Conservation (phyloP, 805 yeast genomes). For the Candida oleophila region DNA sequence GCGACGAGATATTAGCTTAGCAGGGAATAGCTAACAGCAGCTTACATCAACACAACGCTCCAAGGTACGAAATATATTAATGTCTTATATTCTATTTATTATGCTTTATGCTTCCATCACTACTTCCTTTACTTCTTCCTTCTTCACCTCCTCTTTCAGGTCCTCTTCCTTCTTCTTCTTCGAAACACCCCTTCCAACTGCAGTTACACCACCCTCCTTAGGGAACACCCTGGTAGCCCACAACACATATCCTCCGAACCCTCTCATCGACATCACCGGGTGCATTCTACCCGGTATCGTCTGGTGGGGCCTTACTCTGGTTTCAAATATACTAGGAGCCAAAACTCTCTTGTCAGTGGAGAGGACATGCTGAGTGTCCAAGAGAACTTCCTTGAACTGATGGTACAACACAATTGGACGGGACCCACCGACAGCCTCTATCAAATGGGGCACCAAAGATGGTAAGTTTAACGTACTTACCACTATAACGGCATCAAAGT, state of each 20-base stretch:
- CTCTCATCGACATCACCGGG: conserved; percentile 90
- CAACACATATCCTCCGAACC: conserved; percentile 87
- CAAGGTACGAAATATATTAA: no score
- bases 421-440: conserved; percentile 76
- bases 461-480: conserved; percentile 73
- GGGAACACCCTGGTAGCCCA: conserved; percentile 82
- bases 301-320: conserved; percentile 83
- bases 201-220: conserved; percentile 52
- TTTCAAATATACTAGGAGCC: conserved; percentile 80
- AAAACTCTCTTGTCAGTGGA: conserved; percentile 66
- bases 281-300: conserved; percentile 92
- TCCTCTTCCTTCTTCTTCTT: conserved; percentile 34
- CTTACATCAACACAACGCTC: no score
- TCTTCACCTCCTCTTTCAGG: conserved; percentile 6
- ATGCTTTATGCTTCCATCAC: neutral
- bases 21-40: no score
- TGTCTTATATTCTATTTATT: conserved; percentile 6
- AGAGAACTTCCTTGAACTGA: conserved; percentile 75
- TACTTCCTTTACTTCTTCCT: neutral
- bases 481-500: conserved; percentile 73
- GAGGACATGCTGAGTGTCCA: conserved; percentile 71
- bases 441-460: conserved; percentile 57
- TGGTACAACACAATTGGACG: conserved; percentile 82
- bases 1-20: conserved; percentile 7
- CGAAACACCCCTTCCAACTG: conserved; percentile 64